These are phyloP conservation scores for Saprolegnia parasitica DNA, from an alignment of 352 stramenopile species.

Conservation along the genomic window DNA sequence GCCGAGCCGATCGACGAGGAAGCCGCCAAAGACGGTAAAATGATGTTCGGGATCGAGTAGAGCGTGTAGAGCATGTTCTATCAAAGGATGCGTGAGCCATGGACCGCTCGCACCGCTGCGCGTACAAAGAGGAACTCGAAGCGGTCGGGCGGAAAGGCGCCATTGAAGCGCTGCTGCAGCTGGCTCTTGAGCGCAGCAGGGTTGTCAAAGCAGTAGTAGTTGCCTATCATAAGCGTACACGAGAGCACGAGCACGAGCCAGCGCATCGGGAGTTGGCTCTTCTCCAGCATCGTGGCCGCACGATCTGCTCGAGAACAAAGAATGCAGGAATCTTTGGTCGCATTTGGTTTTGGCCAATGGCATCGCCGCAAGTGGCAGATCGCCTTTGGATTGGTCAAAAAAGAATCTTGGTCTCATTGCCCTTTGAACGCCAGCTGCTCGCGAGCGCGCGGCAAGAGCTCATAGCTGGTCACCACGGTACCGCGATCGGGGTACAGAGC, in stretches of 20 bases:
- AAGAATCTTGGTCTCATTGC: no score
- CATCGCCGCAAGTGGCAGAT: background rate
- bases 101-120: background rate
- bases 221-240: conserved; percentile 86
- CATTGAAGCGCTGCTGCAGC: conserved; percentile 80
- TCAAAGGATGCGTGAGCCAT: conserved; percentile 26
- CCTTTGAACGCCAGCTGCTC: no score
- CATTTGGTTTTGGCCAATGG: background rate
- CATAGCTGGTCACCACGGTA: no score
- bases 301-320: background rate
- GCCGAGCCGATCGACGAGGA: conserved; percentile 87
- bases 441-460: no score
- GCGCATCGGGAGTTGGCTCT: conserved; percentile 64
- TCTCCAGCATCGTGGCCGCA: conserved; percentile 41
- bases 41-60: conserved; percentile 90
- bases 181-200: conserved; percentile 83
- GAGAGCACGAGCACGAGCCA: conserved; percentile 85
- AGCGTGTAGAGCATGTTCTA: conserved; percentile 92
- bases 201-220: conserved; percentile 91
- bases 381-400: conserved; percentile 12
- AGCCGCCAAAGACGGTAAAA: conserved; percentile 89
- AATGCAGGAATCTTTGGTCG: background rate
- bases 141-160: conserved; percentile 46
- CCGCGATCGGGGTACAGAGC: background rate
- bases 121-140: conserved; percentile 79